Base-by-base conservation (phyloP, 2,329 filamentous ascomycete species). In the Penicillium fuscoglaucum region DNA sequence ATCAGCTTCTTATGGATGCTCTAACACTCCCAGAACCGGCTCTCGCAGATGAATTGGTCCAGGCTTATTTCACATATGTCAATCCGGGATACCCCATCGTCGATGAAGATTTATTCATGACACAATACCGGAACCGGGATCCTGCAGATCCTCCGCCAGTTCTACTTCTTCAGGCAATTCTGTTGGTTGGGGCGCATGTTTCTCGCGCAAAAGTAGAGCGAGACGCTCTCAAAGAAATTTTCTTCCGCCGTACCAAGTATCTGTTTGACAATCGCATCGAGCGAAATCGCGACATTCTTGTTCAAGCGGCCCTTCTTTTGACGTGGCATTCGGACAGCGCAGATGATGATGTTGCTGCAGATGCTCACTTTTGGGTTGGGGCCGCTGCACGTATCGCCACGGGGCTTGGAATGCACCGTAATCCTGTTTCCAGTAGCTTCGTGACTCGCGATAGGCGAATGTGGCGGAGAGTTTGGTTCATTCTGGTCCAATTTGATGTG, bases 241-340 rank as follows among this genome's bases (percentile, higher is more conserved):
- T 84, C 64, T 84, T 83, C 61, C 77, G 79, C 19, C 78, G 82
- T 19, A 80, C 81, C 15, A 84, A 84, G 65, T 76, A 77, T 58
- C 70, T 85, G 1, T 81, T 84, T 43, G 83, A 85, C 64, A 76
- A 75, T 29, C 78, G 82, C 6, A 79, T 82, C 37, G 83, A 85
- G 61, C 77, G 80, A 28, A 82, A 84, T 62, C 77, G 83, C 15
- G 79, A 82, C 59, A 76, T 79, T 33, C 74, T 84, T 50, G 76
- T 85, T n/a, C 83, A 85, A 66, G 79, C 79, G 4, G 81, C 82
- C 2, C 70, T 85, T 24, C 74, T 85, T 1, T 64, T 85, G 52
- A 84, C 82, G 2, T 85, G 83, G 83, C 80, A 83, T 61, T 80
- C 81, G 1, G 81, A 84, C 49, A 70, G 69, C 9, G 78, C 80